Evolutionary conservation across 495 filamentous ascomycete genomes (phyloP).

Genomic region (Cudoniella acicularis): DNA sequence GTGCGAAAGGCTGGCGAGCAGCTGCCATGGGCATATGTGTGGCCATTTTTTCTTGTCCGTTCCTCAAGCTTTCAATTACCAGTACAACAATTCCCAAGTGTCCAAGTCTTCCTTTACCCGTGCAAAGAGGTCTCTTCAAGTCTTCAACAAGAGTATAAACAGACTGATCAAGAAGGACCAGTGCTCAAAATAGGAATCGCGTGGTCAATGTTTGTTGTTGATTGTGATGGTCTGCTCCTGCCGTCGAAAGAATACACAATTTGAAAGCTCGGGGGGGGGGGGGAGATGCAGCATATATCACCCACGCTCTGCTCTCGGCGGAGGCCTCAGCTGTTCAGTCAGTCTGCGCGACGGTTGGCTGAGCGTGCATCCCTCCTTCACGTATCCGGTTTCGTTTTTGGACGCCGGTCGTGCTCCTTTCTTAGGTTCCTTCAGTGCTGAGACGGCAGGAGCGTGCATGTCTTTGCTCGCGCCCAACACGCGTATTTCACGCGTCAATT

Average conservation of each 20-base stretch:
- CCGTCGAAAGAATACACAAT: not conserved
- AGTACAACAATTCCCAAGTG: too few species aligned
- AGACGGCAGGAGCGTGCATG: not conserved
- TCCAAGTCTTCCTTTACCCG: too few species aligned
- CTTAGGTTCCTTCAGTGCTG: not conserved
- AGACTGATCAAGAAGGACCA: not conserved
- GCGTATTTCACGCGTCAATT: not conserved
- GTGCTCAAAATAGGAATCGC: not conserved
- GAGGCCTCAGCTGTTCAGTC: not conserved
- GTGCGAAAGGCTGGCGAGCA: slow-evolving; percentile 54
- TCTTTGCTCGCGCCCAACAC: not conserved
- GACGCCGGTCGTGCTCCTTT: not conserved
- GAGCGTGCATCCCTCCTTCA: not conserved
- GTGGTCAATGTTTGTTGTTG: not conserved
- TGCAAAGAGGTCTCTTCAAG: not conserved
- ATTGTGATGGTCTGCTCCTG: not conserved
- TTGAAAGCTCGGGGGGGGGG: not conserved
- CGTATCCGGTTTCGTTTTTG: not conserved
- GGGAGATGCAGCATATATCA: not conserved
- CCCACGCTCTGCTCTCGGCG: not conserved
- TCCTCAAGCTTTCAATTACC: not conserved
- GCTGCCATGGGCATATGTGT: slow-evolving; percentile 25
- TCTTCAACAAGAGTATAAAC: not conserved
- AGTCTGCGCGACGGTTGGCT: not conserved
- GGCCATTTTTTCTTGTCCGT: slow-evolving; percentile 15